Percentiles rank a stretch among this genome's conserved stretches.
Conservation (phyloP, 805 yeast genomes). For the Kazachstania bromeliacearum region DNA sequence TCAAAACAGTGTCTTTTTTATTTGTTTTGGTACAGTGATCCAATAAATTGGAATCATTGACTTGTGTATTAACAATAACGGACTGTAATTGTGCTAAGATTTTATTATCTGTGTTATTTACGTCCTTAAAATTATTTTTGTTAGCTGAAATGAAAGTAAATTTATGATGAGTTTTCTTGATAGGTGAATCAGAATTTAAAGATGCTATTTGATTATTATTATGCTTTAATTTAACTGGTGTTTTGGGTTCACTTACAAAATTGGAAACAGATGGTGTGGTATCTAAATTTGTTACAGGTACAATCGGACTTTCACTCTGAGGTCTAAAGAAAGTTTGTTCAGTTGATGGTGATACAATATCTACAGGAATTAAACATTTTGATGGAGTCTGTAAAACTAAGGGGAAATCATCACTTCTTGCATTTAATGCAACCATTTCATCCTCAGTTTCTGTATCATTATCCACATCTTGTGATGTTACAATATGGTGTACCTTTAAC, state of each 20-base stretch:
- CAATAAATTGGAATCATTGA: too few species aligned
- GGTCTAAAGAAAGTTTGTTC: constrained; percentile 2
- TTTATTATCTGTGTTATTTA: too few species aligned
- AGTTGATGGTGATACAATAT: constrained; percentile 13
- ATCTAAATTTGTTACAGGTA: background rate
- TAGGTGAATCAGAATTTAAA: too few species aligned
- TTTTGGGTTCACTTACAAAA: background rate
- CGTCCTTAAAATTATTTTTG: too few species aligned
- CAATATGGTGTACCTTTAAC: constrained; percentile 33
- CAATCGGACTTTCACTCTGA: background rate
- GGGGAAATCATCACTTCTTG: constrained; percentile 15
- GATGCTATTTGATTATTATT: too few species aligned
- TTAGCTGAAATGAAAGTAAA: too few species aligned
- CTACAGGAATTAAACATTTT: constrained; percentile 8
- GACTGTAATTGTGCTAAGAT: too few species aligned
- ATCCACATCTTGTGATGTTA: constrained; percentile 30
- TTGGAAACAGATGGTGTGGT: background rate
- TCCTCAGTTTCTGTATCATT: constrained; percentile 37
- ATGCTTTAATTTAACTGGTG: background rate
- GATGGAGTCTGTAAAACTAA: constrained; percentile 12
- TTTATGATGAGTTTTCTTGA: too few species aligned
- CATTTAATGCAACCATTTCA: constrained; percentile 21
- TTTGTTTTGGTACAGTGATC: too few species aligned
- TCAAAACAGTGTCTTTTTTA: too few species aligned
- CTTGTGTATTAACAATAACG: too few species aligned